Evolutionary conservation across 495 filamentous ascomycete genomes (phyloP), one percentile per base, ranked within the genome.

Genomic region (Aspergillus haitiensis): DNA sequence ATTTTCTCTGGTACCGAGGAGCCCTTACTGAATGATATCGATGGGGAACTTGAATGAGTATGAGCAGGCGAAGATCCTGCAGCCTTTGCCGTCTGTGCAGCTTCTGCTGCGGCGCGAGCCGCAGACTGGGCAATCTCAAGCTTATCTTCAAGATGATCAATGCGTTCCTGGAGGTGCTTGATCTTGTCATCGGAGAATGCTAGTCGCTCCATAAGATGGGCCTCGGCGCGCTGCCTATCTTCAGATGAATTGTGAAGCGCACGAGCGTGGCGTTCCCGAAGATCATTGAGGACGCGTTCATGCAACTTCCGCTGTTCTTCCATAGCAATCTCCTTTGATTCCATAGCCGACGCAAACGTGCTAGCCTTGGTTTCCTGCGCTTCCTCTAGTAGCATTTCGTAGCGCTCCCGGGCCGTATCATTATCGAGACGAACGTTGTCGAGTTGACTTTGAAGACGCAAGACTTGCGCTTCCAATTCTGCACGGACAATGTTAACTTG

Each of bases 81-180:
- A 48, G 75, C 69, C 66, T 85, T 86, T 54, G 81, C 82, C 10
- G 77, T 78, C 72, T 92, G 90, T 21, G 92, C 92, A 15, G 90
- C 92, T 68, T 89, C 83, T 32, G 84, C 92, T 56, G 94, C 95
- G 53, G 93, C 92, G 61, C 86, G 78, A 16, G 94, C 95, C 56
- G 94, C 94, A 67, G 92, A 86, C 65, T 93, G 92, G 44, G 95
- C 88, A 66, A 98, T 87, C 69, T 95, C 86, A 35, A 98, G 81
- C 70, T 89, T 91, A 72, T 97, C 90, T 72, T 96, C 90, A 2
- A 98, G 83, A 62, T 92, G 88, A 4, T 79, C 69, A 21, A 96
- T 82, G 61, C 87, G 89, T 56, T 97, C 93, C 65, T 92, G 86
- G 11, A 92, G 82, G 69, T 93, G 86, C 59, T 87, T 82, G 3